These are phyloP conservation scores for Cladochytrium tenue DNA, from an alignment of 371 early-diverging fungal species.

Conservation along the genomic window DNA sequence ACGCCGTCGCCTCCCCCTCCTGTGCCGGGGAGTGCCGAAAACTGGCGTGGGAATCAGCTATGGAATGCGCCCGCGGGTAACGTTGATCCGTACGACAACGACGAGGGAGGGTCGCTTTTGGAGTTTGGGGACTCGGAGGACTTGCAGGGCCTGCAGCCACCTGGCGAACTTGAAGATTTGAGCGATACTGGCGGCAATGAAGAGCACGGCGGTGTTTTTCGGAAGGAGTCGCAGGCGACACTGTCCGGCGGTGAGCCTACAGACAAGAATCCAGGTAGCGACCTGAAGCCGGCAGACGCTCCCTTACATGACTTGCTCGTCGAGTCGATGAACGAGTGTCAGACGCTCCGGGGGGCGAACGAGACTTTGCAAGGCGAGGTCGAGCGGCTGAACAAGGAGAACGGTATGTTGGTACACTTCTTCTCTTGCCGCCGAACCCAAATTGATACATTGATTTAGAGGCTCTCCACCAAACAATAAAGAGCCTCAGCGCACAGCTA, in stretches of 20 bases:
- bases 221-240: neutral
- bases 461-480: neutral
- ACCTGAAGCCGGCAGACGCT: neutral
- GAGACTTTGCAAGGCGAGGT: constrained; percentile 5
- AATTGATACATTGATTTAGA: neutral
- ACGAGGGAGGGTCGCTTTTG: neutral
- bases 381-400: constrained; percentile 3
- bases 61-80: neutral
- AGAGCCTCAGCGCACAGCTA: neutral
- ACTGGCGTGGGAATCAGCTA: too few relatives aligned
- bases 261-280: neutral
- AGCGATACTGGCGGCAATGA: neutral
- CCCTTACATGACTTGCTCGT: constrained; percentile 21
- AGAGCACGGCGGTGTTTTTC: neutral
- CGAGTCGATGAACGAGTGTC: constrained; percentile 29
- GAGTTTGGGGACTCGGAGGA: neutral
- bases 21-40: too few relatives aligned
- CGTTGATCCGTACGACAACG: neutral
- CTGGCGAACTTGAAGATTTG: neutral
- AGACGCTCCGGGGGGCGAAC: constrained; percentile 19
- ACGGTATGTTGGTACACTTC: neutral
- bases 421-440: neutral
- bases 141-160: neutral
- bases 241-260: neutral
- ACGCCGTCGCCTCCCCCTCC: too few relatives aligned